These are phyloP conservation scores for Agrocybe pediades DNA, from an alignment of 768 basidiomycete genomes.

Conservation along the genomic window DNA sequence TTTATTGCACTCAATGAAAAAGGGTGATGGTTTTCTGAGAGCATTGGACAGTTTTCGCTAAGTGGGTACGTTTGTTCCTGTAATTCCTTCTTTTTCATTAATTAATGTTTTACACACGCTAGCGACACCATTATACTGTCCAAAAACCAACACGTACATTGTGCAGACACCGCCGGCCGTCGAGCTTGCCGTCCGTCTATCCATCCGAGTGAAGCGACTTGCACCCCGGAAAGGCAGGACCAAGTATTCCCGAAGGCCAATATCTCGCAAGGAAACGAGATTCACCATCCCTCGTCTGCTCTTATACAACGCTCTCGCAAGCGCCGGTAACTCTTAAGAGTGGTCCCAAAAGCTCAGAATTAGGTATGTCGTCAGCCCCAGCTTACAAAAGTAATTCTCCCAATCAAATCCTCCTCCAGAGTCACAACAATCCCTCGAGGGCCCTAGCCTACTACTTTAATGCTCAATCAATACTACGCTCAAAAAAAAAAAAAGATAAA, in stretches of 20 bases:
- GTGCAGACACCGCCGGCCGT: constrained; percentile 22
- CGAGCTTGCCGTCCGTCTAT: too few relatives aligned
- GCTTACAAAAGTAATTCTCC: neutral
- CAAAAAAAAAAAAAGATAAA: too few relatives aligned
- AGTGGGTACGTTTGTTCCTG: constrained; percentile 43
- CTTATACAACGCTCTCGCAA: constrained; percentile 42
- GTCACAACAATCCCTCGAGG: constrained; percentile 3
- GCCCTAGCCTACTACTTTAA: constrained; percentile 8
- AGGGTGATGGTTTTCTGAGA: constrained; percentile 70
- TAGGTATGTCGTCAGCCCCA: constrained; percentile 1
- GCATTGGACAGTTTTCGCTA: constrained; percentile 70
- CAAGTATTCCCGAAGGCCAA: neutral
- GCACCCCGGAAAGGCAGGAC: too few relatives aligned
- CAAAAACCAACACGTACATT: constrained; percentile 47
- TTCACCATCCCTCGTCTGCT: constrained; percentile 38
- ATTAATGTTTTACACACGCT: constrained; percentile 32
- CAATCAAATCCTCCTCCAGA: neutral
- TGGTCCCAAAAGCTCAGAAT: constrained; percentile 1
- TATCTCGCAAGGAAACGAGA: neutral
- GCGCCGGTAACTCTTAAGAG: constrained; percentile 31
- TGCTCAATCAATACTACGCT: too few relatives aligned
- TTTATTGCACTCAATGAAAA: constrained; percentile 38
- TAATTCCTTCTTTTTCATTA: neutral
- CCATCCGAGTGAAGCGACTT: too few relatives aligned
- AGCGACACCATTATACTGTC: constrained; percentile 48